phyloP scores from a whole-genome alignment of 805 yeast species.

The Schwanniomyces pseudopolymorphus region DNA sequence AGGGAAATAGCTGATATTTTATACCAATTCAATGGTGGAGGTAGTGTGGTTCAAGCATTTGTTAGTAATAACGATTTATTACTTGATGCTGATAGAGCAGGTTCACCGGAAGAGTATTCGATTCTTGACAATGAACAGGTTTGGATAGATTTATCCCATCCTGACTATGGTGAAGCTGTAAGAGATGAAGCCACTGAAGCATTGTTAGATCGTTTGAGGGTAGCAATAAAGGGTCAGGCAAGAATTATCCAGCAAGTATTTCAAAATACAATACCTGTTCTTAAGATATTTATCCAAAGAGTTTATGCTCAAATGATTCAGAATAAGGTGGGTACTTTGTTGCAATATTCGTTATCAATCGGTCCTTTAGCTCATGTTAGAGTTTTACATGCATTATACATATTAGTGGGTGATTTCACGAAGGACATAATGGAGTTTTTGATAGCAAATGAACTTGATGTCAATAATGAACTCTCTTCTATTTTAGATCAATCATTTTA shows the following conservation, averaged over 20 bases:
- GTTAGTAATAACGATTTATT: slow-evolving; percentile 78
- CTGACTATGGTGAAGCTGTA: slow-evolving; percentile 47
- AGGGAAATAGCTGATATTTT: slow-evolving; percentile 73
- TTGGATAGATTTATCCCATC: slow-evolving; percentile 65
- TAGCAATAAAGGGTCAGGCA: slow-evolving; percentile 69
- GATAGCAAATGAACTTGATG: slow-evolving; percentile 44
- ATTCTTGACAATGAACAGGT: slow-evolving; percentile 44
- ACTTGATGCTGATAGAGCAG: slow-evolving; percentile 45
- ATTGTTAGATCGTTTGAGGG: slow-evolving; percentile 51
- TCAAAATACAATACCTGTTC: slow-evolving; percentile 63
- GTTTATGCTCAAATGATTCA: slow-evolving; percentile 71
- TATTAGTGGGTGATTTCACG: slow-evolving; percentile 57
- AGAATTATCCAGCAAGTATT: slow-evolving; percentile 74
- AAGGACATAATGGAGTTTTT: slow-evolving; percentile 65
- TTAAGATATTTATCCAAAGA: slow-evolving; percentile 70
- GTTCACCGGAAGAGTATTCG: slow-evolving; percentile 29
- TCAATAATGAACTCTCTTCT: slow-evolving; percentile 41
- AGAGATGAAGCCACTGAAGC: slow-evolving; percentile 53
- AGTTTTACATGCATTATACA: slow-evolving; percentile 65
- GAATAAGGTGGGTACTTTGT: slow-evolving; percentile 53
- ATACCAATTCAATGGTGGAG: slow-evolving; percentile 81
- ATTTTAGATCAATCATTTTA: slow-evolving; percentile 69
- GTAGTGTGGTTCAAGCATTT: slow-evolving; percentile 76
- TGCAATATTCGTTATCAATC: slow-evolving; percentile 61
- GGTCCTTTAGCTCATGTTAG: slow-evolving; percentile 75